Percentiles rank a stretch among this genome's conserved stretches.
These are phyloP conservation scores for Neophaeococcomyces aloes DNA, from an alignment of 2,329 filamentous ascomycete species.

Conservation along the genomic window DNA sequence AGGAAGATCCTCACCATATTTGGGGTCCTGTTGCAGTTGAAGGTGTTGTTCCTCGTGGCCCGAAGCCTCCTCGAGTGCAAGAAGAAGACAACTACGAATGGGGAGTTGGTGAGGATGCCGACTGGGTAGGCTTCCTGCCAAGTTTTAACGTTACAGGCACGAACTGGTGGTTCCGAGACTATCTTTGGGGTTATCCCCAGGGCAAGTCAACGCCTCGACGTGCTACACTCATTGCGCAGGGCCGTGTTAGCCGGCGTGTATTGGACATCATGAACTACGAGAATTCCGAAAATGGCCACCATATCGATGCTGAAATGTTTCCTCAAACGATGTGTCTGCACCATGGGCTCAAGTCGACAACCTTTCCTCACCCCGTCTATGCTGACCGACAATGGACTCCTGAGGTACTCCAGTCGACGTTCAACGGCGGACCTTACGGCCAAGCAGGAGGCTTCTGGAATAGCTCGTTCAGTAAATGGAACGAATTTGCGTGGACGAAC, in stretches of 20 bases:
- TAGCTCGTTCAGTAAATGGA: constrained; percentile 27
- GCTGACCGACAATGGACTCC: constrained; percentile 61
- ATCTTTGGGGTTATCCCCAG: constrained; percentile 31
- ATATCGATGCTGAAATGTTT: constrained; percentile 73
- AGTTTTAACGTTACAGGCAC: constrained; percentile 66
- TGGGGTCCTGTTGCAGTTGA: constrained; percentile 57
- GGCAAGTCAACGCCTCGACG: constrained; percentile 55
- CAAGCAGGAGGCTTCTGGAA: constrained; percentile 25
- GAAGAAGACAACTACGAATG: constrained; percentile 60
- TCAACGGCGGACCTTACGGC: constrained; percentile 27
- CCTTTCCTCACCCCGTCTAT: constrained; percentile 67
- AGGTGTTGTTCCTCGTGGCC: constrained; percentile 50
- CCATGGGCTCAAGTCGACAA: constrained; percentile 69
- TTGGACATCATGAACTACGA: constrained; percentile 70
- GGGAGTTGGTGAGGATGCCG: constrained; percentile 66
- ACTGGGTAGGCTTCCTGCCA: constrained; percentile 64
- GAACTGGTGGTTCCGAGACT: constrained; percentile 48
- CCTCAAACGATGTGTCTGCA: constrained; percentile 62
- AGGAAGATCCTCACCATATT: constrained; percentile 29
- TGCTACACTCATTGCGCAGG: constrained; percentile 68
- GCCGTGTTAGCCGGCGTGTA: constrained; percentile 59
- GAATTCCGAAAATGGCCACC: constrained; percentile 56
- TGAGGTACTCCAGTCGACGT: constrained; percentile 23
- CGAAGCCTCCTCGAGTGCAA: constrained; percentile 47
- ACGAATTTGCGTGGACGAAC: constrained; percentile 26